phyloP scores from a whole-genome alignment of 306 rosid genomes.

The Alnus glutinosa region DNA sequence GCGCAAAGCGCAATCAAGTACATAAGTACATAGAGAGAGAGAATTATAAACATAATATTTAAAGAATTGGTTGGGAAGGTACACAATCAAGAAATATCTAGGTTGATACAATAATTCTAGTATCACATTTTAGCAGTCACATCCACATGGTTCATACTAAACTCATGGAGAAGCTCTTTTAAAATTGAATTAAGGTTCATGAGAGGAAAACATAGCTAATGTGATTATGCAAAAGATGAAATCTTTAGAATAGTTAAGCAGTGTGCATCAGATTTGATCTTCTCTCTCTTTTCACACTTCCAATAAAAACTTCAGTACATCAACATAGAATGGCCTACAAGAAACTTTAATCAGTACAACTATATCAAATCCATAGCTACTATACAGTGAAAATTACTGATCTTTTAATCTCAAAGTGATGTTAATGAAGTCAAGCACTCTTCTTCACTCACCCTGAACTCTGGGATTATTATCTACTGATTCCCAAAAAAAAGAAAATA shows the following conservation, averaged over 20 bases:
- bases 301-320: neutral
- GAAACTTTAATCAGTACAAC: neutral
- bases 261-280: neutral
- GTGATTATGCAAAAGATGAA: neutral
- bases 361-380: neutral
- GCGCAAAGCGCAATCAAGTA: conserved; percentile 99
- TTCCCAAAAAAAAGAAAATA: neutral
- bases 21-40: conserved; percentile 37
- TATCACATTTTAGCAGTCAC: conserved; percentile 2
- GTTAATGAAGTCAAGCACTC: neutral
- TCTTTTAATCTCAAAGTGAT: neutral
- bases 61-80: neutral
- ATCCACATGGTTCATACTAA: neutral
- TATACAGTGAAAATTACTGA: too few relatives aligned
- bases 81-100: neutral
- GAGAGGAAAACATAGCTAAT: neutral
- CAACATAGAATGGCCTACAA: neutral
- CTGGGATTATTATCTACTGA: neutral
- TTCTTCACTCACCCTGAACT: neutral
- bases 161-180: neutral
- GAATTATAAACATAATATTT: too few relatives aligned
- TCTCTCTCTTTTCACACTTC: neutral
- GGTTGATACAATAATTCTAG: neutral
- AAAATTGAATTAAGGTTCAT: neutral
- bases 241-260: neutral